A percentile compares a stretch with the other conserved stretches of the same genome.
phyloP scores from a whole-genome alignment of 208 protist genomes.

The Leishmania major region DNA sequence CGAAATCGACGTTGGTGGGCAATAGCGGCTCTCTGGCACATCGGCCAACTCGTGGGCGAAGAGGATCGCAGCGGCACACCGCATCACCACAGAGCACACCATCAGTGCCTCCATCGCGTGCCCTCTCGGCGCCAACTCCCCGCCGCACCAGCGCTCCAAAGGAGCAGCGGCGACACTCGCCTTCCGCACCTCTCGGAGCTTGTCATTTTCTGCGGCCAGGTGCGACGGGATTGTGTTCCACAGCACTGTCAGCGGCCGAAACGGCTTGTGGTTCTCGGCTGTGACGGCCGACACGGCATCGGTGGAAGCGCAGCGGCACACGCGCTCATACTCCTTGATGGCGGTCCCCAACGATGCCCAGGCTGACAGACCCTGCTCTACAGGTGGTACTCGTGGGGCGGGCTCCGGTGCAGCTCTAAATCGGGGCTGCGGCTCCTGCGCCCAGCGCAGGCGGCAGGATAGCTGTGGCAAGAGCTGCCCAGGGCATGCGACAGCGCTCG shows the following conservation, averaged over 20 bases:
- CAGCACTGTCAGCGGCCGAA: constrained; percentile 34
- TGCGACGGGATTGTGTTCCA: constrained; percentile 34
- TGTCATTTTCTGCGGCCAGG: not conserved
- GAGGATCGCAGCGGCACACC: constrained; percentile 40
- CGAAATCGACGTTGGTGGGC: constrained; percentile 21
- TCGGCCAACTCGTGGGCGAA: not conserved
- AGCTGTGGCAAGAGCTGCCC: constrained; percentile 2
- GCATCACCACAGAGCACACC: constrained; percentile 50
- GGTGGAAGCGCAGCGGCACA: not conserved
- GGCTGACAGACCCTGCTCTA: not conserved
- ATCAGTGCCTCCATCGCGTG: not conserved
- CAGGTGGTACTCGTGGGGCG: not conserved
- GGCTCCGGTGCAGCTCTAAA: not conserved
- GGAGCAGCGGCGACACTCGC: not conserved
- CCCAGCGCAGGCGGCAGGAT: constrained; percentile 22
- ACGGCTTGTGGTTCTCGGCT: not conserved
- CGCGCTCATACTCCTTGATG: constrained; percentile 20
- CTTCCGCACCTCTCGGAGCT: not conserved
- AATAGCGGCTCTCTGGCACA: not conserved
- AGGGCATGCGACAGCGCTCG: not conserved
- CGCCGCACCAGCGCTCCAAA: not conserved
- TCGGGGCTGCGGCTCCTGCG: constrained; percentile 15
- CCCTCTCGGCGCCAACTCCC: not conserved
- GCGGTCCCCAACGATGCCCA: constrained; percentile 15
- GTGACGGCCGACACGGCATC: not conserved